A percentile compares a stretch with the other conserved stretches of the same genome.
phyloP scores from a whole-genome alignment of 1,284 basidiomycete genomes.

The Pterula multifida region DNA sequence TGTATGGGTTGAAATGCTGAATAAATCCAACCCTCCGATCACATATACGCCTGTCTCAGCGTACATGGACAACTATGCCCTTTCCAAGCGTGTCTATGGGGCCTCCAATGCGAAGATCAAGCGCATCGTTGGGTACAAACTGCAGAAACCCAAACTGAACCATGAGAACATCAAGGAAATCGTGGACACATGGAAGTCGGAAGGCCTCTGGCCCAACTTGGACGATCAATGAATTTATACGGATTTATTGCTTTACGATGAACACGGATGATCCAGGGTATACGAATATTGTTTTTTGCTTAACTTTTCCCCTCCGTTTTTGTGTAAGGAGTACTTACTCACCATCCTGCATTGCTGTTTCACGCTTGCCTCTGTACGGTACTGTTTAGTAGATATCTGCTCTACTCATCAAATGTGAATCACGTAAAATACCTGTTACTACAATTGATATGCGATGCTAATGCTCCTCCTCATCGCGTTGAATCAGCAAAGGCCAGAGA shows the following conservation, averaged over 20 bases:
- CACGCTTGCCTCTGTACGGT: constrained; percentile 16
- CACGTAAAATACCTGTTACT: too few relatives aligned
- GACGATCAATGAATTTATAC: too few relatives aligned
- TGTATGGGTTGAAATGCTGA: constrained; percentile 79
- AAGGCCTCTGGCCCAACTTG: constrained; percentile 24
- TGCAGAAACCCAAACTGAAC: constrained; percentile 52
- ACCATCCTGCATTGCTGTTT: too few relatives aligned
- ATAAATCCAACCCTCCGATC: constrained; percentile 62
- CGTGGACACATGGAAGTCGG: constrained; percentile 68
- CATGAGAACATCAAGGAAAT: constrained; percentile 59
- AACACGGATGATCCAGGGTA: too few relatives aligned
- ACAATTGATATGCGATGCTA: too few relatives aligned
- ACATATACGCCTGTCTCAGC: constrained; percentile 68
- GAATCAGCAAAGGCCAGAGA: too few relatives aligned
- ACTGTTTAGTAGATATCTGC: not conserved
- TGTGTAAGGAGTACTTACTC: too few relatives aligned
- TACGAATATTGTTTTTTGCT: too few relatives aligned
- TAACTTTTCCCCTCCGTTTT: too few relatives aligned
- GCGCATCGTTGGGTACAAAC: constrained; percentile 57
- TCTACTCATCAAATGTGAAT: too few relatives aligned
- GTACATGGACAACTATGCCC: constrained; percentile 69
- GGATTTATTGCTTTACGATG: too few relatives aligned
- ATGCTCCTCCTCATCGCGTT: too few relatives aligned
- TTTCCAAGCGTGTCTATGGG: constrained; percentile 54
- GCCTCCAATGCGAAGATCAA: constrained; percentile 65